Evolutionary conservation across 441 rosid species (phyloP).

Genomic region (Viola pubescens): DNA sequence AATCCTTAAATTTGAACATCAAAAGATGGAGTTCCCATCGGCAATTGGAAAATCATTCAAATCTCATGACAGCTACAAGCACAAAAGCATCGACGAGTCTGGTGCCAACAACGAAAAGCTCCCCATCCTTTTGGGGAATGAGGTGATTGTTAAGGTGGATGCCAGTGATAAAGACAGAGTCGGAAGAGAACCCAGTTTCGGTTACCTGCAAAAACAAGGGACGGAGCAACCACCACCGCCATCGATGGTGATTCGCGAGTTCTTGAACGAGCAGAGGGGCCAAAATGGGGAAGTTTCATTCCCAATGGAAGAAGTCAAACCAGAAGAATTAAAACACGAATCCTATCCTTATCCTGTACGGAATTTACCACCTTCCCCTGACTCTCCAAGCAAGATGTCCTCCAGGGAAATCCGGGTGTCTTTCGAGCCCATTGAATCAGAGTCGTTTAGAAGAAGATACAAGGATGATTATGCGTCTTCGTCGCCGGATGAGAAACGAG

Average conservation of each 20-base stretch:
- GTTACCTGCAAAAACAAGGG: slow-evolving; percentile 14
- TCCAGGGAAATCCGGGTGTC: slow-evolving; percentile 46
- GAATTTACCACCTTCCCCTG: slow-evolving; percentile 14
- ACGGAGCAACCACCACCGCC: slow-evolving; percentile 36
- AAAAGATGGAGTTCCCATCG: too few relatives aligned
- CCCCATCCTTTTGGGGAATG: slow-evolving; percentile 27
- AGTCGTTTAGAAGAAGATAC: slow-evolving; percentile 27
- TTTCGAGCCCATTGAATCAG: slow-evolving; percentile 26
- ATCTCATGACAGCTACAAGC: slow-evolving; percentile 28
- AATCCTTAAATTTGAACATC: too few relatives aligned
- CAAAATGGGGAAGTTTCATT: slow-evolving; percentile 47
- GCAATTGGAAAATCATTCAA: slow-evolving; percentile 31
- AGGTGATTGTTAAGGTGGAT: slow-evolving; percentile 25
- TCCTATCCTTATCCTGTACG: neutral
- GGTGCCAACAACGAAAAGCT: slow-evolving; percentile 25
- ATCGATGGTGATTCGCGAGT: slow-evolving; percentile 31
- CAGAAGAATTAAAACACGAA: slow-evolving; percentile 28
- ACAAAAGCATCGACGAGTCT: slow-evolving; percentile 8
- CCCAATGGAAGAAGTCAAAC: slow-evolving; percentile 59
- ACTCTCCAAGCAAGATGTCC: neutral
- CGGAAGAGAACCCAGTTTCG: slow-evolving; percentile 24
- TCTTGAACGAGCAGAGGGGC: slow-evolving; percentile 25
- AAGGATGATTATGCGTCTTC: slow-evolving; percentile 8
- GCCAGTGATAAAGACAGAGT: slow-evolving; percentile 4
- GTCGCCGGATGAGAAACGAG: slow-evolving; percentile 7